Base-by-base conservation (phyloP, 306 rosid species). In the Begonia loranthoides region DNA sequence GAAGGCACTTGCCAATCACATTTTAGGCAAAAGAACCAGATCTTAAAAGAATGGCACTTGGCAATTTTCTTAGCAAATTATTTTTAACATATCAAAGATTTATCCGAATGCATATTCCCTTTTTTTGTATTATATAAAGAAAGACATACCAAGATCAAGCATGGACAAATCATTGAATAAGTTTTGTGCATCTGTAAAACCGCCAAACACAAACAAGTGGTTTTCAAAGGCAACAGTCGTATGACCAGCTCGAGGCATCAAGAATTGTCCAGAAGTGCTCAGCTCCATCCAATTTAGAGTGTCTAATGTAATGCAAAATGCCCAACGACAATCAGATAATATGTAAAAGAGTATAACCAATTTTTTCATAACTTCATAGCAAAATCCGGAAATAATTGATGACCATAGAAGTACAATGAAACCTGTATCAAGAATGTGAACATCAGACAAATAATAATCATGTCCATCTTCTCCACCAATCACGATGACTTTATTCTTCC, bases 351-450 rank as follows among this genome's bases (percentile, higher is more conserved):
- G 17, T 15, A 52, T 48, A 59, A 16, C 38, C 5, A 41, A 14
- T 38, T 34, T 45, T 45, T 51, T 50, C 17, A 45, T 51, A 66
- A 51, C 41, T 47, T 11, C 13, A 43, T 3, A 43, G 8, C 36
- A 28, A 28, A 28, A 28, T 28, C 36, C 4, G 47, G 16, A 49
- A 33, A 9, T 51, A 9, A 43, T 2, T 22, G 21, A 34, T 33
- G 63, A 41, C 16, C 48, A 62, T 19, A 53, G 52, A 58, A 56
- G 54, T 48, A 28, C 2, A 49, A 17, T 61, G 64, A 48, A 48
- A 83, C 99, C 99, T 65, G 93, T 74, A 65, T 92, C 99, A 51
- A 92, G 96, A 63, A 92, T 77, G 74, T 92, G 99, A 62, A 86
- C 96, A 14, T 92, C 99, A 17, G 96, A 79, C 70, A 92, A 67